These are phyloP conservation scores for Leptographium radiaticola DNA, from an alignment of 2,329 filamentous ascomycete genomes.

Conservation along the genomic window DNA sequence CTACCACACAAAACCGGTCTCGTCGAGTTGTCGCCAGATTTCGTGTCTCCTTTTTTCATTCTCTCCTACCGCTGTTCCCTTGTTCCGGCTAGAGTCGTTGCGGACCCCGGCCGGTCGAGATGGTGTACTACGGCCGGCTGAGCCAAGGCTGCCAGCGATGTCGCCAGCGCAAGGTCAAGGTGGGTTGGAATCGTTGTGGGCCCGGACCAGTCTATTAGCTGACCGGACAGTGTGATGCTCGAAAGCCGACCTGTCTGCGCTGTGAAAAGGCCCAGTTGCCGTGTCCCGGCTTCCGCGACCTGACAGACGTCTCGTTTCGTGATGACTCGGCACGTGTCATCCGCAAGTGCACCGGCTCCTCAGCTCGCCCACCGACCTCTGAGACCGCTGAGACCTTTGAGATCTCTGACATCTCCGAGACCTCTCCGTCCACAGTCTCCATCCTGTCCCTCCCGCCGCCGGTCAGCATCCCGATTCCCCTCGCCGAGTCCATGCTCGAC, in stretches of 20 bases:
- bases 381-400: neutral
- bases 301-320: neutral
- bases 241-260: neutral
- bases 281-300: neutral
- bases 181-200: neutral
- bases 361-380: neutral
- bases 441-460: neutral
- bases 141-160: neutral
- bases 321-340: neutral
- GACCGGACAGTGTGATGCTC: neutral
- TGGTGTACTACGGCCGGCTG: neutral
- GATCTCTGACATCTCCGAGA: no score
- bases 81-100: no score
- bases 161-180: neutral
- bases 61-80: no score
- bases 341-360: neutral
- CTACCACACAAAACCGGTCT: neutral
- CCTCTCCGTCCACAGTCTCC: neutral
- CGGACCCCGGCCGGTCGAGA: neutral
- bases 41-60: no score
- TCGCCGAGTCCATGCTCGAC: neutral
- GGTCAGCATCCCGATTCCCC: neutral
- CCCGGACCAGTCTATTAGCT: neutral
- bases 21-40: neutral
- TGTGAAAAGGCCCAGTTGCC: neutral